Evolutionary conservation across 768 basidiomycete genomes (phyloP), one percentile per base, ranked within the genome.

Genomic region (Termitomyces sp.): DNA sequence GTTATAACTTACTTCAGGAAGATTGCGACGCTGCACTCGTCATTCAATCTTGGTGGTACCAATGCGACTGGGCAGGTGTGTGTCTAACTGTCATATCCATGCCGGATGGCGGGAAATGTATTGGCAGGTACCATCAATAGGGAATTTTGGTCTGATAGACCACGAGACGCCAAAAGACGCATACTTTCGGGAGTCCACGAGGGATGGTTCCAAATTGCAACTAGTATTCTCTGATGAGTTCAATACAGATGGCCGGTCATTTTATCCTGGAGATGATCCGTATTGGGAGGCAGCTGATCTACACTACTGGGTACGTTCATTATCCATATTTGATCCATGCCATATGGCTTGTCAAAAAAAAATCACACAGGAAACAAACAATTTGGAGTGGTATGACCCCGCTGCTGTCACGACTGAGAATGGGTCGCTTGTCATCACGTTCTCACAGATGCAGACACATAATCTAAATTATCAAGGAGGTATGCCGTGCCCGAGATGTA

Each of bases 361-460:
- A 49, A 34, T 22, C 48, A 22, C 15, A 42, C 44, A 78, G 78
- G 70, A 80, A 55, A 86, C 89, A 4, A 83, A 83, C 60, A 86
- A 91, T 65, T 60, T 89, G 66, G 91, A 97, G 71, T 96, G 93
- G 92, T 94, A 95, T 70, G 88, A 90, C 63, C 93, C 93, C 0
- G 83, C 76, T 33, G 85, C 86, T 11, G 73, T 92, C 46, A 87
- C 84, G 2, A 95, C 93, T 11, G 68, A 70, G 47, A 78, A 81
- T 63, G 93, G 94, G 20, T 77, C 79, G 39, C 82, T 96, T 41
- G 81, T 87, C 46, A 86, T 93, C 65, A 89, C 85, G 11, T 76
- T 92, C 67, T 78, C 66, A 33, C 72, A 82, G 69, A 86, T 76
- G 68, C 64, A 65, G 54, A 88, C 78, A 55, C 86, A 92, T 67